Base-by-base conservation (phyloP, 192 early-diverging fungal genomes). In the Podila epicladia region DNA sequence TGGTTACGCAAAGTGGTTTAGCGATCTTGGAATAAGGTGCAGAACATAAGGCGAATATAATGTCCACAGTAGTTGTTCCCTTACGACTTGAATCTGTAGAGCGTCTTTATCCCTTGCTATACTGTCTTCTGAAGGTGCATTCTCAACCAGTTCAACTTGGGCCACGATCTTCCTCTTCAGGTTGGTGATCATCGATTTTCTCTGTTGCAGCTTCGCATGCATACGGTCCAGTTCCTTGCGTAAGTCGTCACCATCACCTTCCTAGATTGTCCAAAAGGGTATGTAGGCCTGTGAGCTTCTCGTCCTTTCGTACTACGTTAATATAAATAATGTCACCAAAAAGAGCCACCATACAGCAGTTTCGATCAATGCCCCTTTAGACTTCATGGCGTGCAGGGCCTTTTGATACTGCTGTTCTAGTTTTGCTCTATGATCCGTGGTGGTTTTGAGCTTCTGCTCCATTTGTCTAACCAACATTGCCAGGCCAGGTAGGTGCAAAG, bases 11-110 rank as follows among this genome's bases (percentile, higher is more conserved):
- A 48, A 12, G 24, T 53, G 9, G 5, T 5, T 20, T 19, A 28
- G 22, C 17, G 13, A 45, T 12, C 11, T 41, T 3, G 11, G 38
- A 7, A 41, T 45, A 17, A 15, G 38, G 12, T 41, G 11, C 38
- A 41, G 41, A 17, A 45, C 12, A 15, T 17, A 45, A 61, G 35
- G 19, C 26, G 17, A 24, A 26, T 35, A 35, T 17, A 32, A 33
- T 12, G 41, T 61, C 29, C 26, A 28, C 35, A 6, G 2, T 12
- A 35, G 17, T 31, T 33, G 2, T 55, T 22, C 53, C 4, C 24
- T 68, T 83, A 85, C 86, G 49, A 87, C 62, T 63, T 80, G 37
- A 1, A 50, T 29, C 15, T 84, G 72, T 5, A 87, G 26, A 8
- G 70, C 72, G 6, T 65, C 49, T 61, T 69, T 72, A 26, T 79